Evolutionary conservation across 352 stramenopile species (phyloP).

Genomic region (Thalassiosira mediterranea): DNA sequence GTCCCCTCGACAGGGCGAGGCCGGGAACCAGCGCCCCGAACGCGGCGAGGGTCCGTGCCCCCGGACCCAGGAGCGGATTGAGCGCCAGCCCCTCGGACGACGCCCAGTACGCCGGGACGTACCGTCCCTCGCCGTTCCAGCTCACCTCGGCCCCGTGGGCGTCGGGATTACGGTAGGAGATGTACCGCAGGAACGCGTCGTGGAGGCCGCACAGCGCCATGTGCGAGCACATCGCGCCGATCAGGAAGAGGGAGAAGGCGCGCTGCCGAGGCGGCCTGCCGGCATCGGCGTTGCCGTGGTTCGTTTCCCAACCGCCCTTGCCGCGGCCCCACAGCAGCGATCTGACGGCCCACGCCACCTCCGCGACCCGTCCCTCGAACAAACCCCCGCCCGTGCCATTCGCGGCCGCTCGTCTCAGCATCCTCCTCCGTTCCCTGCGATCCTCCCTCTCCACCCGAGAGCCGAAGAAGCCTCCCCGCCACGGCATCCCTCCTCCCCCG

Average conservation of each 20-base stretch:
- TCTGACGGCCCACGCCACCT: background rate
- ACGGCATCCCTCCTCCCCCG: slow-evolving; percentile 14
- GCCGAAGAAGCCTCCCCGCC: slow-evolving; percentile 49
- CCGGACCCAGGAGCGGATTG: slow-evolving; percentile 43
- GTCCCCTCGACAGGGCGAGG: slow-evolving; percentile 40
- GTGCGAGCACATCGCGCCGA: slow-evolving; percentile 39
- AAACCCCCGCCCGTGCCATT: background rate
- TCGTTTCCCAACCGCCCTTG: slow-evolving; percentile 3
- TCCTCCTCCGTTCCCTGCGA: slow-evolving; percentile 41
- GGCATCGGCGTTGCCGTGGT: background rate
- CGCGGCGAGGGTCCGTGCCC: slow-evolving; percentile 46
- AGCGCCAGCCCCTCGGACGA: slow-evolving; percentile 45
- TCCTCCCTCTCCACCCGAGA: slow-evolving; percentile 50
- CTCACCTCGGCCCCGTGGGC: slow-evolving; percentile 35
- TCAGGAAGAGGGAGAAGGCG: slow-evolving; percentile 31
- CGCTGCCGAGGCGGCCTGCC: slow-evolving; percentile 7
- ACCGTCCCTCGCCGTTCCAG: slow-evolving; percentile 56
- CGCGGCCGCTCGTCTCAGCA: slow-evolving; percentile 16
- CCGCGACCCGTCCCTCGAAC: background rate
- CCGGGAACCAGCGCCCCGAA: slow-evolving; percentile 53
- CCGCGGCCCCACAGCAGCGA: background rate
- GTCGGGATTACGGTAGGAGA: slow-evolving; percentile 46
- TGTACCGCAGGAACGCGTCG: slow-evolving; percentile 52
- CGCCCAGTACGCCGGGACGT: slow-evolving; percentile 47
- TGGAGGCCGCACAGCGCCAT: slow-evolving; percentile 45